These are phyloP conservation scores for Perkinsus olseni DNA, from an alignment of 169 alveolate genomes.

Conservation along the genomic window DNA sequence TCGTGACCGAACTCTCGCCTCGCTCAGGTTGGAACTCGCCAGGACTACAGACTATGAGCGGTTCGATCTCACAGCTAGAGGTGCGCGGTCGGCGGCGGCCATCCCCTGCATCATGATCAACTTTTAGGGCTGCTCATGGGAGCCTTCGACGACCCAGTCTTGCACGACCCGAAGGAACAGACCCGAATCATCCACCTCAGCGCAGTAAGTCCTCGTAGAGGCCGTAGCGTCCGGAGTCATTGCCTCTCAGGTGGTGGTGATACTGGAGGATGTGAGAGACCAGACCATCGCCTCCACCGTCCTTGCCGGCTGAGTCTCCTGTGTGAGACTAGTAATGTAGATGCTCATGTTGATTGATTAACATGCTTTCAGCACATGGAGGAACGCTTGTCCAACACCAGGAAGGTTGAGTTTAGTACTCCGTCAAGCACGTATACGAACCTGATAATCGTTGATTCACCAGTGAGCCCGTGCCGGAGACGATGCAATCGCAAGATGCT, in stretches of 20 bases:
- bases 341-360: too few relatives aligned
- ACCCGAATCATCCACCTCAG: neutral
- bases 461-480: too few relatives aligned
- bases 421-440: too few relatives aligned
- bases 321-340: too few relatives aligned
- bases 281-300: neutral
- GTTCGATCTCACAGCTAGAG: neutral
- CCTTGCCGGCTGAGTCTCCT: too few relatives aligned
- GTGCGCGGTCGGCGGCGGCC: neutral
- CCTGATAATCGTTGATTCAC: too few relatives aligned
- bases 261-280: neutral
- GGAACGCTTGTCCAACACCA: too few relatives aligned
- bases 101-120: neutral
- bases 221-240: neutral
- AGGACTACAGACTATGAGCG: neutral
- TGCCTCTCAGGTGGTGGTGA: neutral
- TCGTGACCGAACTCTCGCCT: too few relatives aligned
- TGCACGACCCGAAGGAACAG: neutral
- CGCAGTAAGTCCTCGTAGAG: neutral
- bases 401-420: too few relatives aligned
- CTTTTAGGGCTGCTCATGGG: neutral
- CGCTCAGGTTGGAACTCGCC: neutral
- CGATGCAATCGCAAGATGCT: too few relatives aligned
- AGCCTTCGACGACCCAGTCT: neutral
- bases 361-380: too few relatives aligned